These are phyloP conservation scores for Penicillium soppii DNA, from an alignment of 495 filamentous ascomycete genomes.

Conservation along the genomic window DNA sequence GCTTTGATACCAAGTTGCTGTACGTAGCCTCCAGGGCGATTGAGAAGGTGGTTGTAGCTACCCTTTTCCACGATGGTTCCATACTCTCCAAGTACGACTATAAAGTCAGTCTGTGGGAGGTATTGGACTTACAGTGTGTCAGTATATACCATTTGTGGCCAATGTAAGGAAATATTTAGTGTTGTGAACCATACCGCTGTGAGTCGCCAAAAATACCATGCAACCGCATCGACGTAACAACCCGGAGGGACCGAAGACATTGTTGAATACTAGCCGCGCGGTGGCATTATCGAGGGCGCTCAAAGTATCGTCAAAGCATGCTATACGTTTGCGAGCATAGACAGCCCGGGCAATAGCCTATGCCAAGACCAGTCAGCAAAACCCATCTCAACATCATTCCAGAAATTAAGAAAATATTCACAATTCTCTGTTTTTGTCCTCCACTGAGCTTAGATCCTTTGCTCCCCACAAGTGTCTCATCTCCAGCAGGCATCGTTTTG, in stretches of 20 bases:
- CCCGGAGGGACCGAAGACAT: conserved; percentile 43
- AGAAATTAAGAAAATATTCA: not conserved
- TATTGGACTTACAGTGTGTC: not conserved
- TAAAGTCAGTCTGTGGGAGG: conserved; percentile 11
- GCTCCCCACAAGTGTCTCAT: conserved; percentile 32
- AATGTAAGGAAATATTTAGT: not conserved
- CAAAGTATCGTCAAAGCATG: conserved; percentile 52
- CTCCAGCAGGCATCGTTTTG: conserved; percentile 31
- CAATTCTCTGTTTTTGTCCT: conserved; percentile 42
- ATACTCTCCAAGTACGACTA: conserved; percentile 13
- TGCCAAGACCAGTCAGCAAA: not conserved
- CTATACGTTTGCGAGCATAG: conserved; percentile 39
- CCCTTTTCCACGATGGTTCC: conserved; percentile 14
- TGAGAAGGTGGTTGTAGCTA: conserved; percentile 8
- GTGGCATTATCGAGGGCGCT: conserved; percentile 50
- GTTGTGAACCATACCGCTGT: conserved; percentile 5
- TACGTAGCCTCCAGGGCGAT: not conserved
- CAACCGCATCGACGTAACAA: conserved; percentile 35
- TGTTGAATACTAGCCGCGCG: conserved; percentile 42
- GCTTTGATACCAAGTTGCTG: not conserved
- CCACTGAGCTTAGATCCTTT: conserved; percentile 39
- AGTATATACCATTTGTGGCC: not conserved
- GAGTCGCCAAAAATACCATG: conserved; percentile 16
- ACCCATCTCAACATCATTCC: not conserved
- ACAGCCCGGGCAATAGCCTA: conserved; percentile 45